Base-by-base conservation (phyloP, 2,329 filamentous ascomycete species). In the Beauveria sp. region DNA sequence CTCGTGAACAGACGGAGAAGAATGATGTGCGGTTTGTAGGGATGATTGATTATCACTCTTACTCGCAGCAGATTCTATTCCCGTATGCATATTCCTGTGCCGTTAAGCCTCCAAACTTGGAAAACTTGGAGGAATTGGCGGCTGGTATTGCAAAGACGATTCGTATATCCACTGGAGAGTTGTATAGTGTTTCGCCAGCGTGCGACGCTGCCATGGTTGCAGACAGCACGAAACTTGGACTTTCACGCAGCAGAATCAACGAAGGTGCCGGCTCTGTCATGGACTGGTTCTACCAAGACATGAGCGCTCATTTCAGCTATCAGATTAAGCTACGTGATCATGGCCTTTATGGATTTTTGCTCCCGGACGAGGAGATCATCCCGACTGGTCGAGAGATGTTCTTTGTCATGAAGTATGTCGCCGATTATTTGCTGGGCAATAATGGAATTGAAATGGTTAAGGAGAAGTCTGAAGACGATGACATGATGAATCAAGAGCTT, bases 271-370 rank as follows among this genome's bases (percentile, higher is more conserved):
- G 93, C 3, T 92, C 90, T 54, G 91, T 90, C 1, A 85, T 97
- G 47, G 94, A 97, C 74, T 97, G 90, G 86, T 96, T 99, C 74
- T 96, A 96, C 71, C 90, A 96, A 67, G 89, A 96, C 68, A 75
- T 97, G 63, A 79, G 82, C 52, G 90, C 93, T 20, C 86, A 85
- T 64, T 96, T 91, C 72, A 90, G 91, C 62, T 97, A 96, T 72
- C 94, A 97, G 78, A 88, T 94, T 75, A 97, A 97, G 76, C 79
- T 99, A 30, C 82, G 94, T 54, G 94, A 99, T 72, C 94, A 90
- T 0, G 94, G 94, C 10, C 94, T 87, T 71, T 97, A 97, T 71
- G 94, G 94, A 0, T 99, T 97, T 71, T 77, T 99, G 53, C 78
- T 97, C 4, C 94, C 94, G 0, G 87, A 84, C 61, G 88, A 94